phyloP scores from a whole-genome alignment of 495 filamentous ascomycete species.

The Xylaria cubensis region DNA sequence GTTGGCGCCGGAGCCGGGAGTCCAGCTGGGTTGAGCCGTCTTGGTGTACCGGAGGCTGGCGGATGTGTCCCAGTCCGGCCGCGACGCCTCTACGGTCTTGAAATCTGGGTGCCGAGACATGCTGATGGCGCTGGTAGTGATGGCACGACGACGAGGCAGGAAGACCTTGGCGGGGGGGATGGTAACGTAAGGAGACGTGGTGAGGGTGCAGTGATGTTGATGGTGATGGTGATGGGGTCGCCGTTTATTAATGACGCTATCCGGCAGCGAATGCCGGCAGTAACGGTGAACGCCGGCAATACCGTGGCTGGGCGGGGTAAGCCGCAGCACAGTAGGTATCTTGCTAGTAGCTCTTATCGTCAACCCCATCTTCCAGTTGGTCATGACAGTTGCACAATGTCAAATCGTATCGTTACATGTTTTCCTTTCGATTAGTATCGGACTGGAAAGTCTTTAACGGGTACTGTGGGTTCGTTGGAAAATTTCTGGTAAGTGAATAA shows the following conservation, averaged over 20 bases:
- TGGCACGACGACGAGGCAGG: neutral
- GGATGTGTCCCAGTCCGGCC: constrained; percentile 67
- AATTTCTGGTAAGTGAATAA: neutral
- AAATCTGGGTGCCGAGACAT: constrained; percentile 75
- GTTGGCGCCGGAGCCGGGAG: constrained; percentile 77
- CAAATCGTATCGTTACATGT: neutral
- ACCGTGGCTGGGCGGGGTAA: constrained; percentile 16
- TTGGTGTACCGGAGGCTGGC: constrained; percentile 68
- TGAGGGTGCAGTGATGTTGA: neutral
- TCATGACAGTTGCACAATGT: neutral
- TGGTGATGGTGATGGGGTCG: neutral
- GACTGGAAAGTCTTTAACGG: neutral
- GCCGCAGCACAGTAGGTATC: neutral
- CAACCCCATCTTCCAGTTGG: neutral
- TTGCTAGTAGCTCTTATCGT: neutral
- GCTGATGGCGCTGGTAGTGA: constrained; percentile 26
- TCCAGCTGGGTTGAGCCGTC: constrained; percentile 78
- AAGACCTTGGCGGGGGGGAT: neutral
- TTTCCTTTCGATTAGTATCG: neutral
- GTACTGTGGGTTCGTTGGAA: neutral
- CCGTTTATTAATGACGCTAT: neutral
- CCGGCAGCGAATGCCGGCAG: constrained; percentile 10
- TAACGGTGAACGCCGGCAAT: constrained; percentile 7
- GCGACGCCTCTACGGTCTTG: constrained; percentile 73
- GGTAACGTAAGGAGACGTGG: neutral